Percentiles rank a stretch among this genome's conserved stretches.
phyloP scores from a whole-genome alignment of 2,329 filamentous ascomycete genomes.

The Penicillium olsonii region DNA sequence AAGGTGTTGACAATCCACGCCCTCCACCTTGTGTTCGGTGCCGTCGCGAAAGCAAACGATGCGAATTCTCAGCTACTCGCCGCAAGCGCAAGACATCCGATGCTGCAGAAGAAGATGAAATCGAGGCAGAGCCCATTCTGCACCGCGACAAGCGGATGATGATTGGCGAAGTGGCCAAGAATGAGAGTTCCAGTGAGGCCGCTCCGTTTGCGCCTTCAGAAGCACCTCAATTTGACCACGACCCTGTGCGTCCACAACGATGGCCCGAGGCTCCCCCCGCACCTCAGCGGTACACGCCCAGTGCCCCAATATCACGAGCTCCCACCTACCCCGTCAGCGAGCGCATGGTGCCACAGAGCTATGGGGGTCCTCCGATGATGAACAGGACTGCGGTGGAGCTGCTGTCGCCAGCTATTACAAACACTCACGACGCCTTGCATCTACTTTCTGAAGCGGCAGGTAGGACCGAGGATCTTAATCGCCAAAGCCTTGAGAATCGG shows the following conservation, averaged over 20 bases:
- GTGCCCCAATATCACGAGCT: constrained; percentile 24
- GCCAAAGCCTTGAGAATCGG: constrained; percentile 51
- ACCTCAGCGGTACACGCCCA: constrained; percentile 30
- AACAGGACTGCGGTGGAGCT: constrained; percentile 62
- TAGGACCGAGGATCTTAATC: constrained; percentile 51
- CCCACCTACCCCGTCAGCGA: constrained; percentile 29
- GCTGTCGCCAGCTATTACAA: constrained; percentile 72
- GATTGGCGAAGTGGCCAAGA: constrained; percentile 45
- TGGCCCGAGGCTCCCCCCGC: constrained; percentile 34
- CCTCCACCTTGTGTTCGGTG: constrained; percentile 94
- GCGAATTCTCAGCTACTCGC: constrained; percentile 92
- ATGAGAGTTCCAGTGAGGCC: constrained; percentile 27
- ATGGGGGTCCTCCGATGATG: constrained; percentile 58
- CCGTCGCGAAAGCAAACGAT: constrained; percentile 91
- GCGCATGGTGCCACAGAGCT: constrained; percentile 25
- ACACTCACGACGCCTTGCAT: constrained; percentile 89
- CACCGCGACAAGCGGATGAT: constrained; percentile 55
- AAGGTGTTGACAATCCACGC: constrained; percentile 82
- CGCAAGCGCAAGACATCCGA: constrained; percentile 79
- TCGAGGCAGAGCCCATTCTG: constrained; percentile 42
- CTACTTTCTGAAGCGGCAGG: constrained; percentile 82
- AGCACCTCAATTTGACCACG: constrained; percentile 27
- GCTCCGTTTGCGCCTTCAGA: constrained; percentile 31
- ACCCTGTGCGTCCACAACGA: constrained; percentile 25
- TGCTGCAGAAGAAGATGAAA: constrained; percentile 41